Conservation (phyloP, 352 stramenopile species). For the Pythium dissimile region DNA sequence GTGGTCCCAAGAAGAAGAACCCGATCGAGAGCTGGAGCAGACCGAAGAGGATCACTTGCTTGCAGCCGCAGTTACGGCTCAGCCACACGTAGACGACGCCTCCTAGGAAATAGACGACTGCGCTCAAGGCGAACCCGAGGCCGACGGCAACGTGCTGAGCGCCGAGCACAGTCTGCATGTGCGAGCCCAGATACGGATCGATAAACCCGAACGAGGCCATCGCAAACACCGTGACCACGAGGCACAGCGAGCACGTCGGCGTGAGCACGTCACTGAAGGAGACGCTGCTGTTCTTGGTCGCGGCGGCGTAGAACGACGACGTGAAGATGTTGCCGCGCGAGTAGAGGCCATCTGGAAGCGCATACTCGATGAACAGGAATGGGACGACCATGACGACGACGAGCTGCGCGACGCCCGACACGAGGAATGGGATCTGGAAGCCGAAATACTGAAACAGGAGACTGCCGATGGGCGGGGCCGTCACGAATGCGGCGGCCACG, state of each 20-base stretch:
- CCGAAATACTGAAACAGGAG: slow-evolving; percentile 50
- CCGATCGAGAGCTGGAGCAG: slow-evolving; percentile 41
- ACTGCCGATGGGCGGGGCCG: slow-evolving; percentile 52
- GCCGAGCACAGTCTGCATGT: slow-evolving; percentile 55
- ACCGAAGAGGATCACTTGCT: slow-evolving; percentile 61
- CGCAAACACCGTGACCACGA: slow-evolving; percentile 45
- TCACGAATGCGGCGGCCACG: slow-evolving; percentile 64
- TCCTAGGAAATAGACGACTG: slow-evolving; percentile 66
- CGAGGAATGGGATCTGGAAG: slow-evolving; percentile 57
- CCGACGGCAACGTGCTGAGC: slow-evolving; percentile 59
- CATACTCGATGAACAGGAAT: slow-evolving; percentile 76
- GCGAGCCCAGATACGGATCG: slow-evolving; percentile 57
- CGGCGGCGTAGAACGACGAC: slow-evolving; percentile 23
- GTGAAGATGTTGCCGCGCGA: slow-evolving; percentile 14
- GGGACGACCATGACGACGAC: slow-evolving; percentile 58
- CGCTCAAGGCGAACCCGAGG: slow-evolving; percentile 58
- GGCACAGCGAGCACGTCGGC: slow-evolving; percentile 45
- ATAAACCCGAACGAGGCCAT: slow-evolving; percentile 78
- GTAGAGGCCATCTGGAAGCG: slow-evolving; percentile 59
- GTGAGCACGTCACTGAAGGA: slow-evolving; percentile 52
- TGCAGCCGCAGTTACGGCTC: slow-evolving; percentile 54
- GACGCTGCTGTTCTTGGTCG: slow-evolving; percentile 20
- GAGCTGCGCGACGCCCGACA: slow-evolving; percentile 54
- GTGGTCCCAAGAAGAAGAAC: slow-evolving; percentile 58
- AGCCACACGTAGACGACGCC: slow-evolving; percentile 55